Percentiles rank a stretch among this genome's conserved stretches.
These are phyloP conservation scores for Colletotrichum aenigma DNA, from an alignment of 2,329 filamentous ascomycete species.

Conservation along the genomic window DNA sequence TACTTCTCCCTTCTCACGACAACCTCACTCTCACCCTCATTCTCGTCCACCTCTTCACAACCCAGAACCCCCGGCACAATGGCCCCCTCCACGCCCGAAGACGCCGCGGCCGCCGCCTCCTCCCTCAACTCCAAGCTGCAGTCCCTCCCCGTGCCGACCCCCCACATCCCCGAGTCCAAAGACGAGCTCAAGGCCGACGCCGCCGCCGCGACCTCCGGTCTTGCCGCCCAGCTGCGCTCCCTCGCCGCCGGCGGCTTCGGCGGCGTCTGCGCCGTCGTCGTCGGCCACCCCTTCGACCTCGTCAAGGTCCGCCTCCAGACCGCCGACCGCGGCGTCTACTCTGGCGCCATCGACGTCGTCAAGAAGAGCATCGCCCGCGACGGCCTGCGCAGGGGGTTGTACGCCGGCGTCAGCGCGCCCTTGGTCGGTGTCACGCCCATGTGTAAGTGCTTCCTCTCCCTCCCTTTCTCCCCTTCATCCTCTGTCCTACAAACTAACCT, in stretches of 20 bases:
- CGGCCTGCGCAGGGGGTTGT: conserved; percentile 75
- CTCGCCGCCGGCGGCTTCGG: conserved; percentile 90
- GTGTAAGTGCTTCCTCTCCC: conserved; percentile 69
- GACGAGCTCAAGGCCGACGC: conserved; percentile 48
- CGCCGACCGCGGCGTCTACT: conserved; percentile 91
- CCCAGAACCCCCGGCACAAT: conserved; percentile 8
- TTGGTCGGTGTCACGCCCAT: conserved; percentile 96
- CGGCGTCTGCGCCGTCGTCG: conserved; percentile 90
- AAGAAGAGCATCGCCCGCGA: conserved; percentile 86
- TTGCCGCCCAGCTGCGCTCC: conserved; percentile 70
- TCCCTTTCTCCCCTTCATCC: background rate
- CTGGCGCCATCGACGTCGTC: conserved; percentile 88
- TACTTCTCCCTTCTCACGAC: background rate
- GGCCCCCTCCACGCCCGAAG: conserved; percentile 24
- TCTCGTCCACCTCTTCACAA: too few species aligned
- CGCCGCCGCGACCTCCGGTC: conserved; percentile 39
- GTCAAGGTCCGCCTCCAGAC: conserved; percentile 98
- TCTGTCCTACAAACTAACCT: too few species aligned
- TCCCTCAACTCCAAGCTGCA: conserved; percentile 4
- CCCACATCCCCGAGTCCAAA: conserved; percentile 48
- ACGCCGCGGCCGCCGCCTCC: conserved; percentile 22
- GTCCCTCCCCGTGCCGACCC: conserved; percentile 37
- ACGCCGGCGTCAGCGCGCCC: conserved; percentile 96
- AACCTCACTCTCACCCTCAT: background rate
- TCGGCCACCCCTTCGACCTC: conserved; percentile 95